Percentiles rank a stretch among this genome's conserved stretches.
These are phyloP conservation scores for Ananas comosus DNA, from an alignment of 176 grass and related monocot species.

Conservation along the genomic window DNA sequence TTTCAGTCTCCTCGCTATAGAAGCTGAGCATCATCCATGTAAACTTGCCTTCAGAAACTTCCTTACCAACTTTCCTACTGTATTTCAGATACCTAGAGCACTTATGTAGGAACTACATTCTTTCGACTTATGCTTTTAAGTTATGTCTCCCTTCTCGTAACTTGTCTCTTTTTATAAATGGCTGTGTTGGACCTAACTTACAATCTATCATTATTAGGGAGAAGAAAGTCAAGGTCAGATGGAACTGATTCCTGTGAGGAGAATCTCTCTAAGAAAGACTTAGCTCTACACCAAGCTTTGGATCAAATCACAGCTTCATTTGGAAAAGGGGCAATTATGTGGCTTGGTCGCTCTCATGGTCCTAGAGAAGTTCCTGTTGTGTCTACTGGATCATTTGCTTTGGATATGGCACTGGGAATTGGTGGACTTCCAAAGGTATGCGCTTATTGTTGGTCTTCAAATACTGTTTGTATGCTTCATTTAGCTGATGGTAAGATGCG, in stretches of 20 bases:
- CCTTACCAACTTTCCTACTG: not conserved
- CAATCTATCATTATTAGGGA: conserved; percentile 38
- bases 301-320: conserved; percentile 88
- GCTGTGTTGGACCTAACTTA: not conserved
- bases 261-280: conserved; percentile 76
- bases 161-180: conserved; percentile 2
- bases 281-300: conserved; percentile 83
- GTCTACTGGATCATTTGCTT: conserved; percentile 77
- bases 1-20: no score
- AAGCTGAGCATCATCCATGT: no score
- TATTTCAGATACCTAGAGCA: no score
- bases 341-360: conserved; percentile 77
- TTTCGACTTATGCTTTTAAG: no score
- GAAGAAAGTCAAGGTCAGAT: conserved; percentile 57
- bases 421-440: conserved; percentile 93
- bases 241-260: conserved; percentile 63
- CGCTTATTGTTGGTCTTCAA: conserved; percentile 3
- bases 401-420: conserved; percentile 78
- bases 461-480: not conserved
- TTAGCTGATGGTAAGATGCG: not conserved
- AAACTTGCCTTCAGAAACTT: no score
- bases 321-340: conserved; percentile 95
- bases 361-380: conserved; percentile 73
- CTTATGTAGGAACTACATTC: no score
- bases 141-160: not conserved